Evolutionary conservation across 768 basidiomycete genomes (phyloP).

Genomic region (Macrolepiota fuliginosa): DNA sequence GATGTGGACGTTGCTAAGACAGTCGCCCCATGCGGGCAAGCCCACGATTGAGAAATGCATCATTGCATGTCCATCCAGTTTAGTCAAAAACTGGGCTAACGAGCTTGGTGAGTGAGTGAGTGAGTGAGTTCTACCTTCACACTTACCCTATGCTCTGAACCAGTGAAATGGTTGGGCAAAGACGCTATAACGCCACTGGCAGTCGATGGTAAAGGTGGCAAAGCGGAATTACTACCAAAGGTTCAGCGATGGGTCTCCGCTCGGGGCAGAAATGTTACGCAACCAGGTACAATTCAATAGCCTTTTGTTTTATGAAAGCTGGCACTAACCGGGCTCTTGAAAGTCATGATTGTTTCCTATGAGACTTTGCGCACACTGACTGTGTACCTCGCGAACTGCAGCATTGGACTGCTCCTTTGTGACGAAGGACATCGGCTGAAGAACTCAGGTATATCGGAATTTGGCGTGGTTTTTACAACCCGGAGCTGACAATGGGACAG

Average conservation of each 20-base stretch:
- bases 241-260: slow-evolving; percentile 91
- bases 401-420: slow-evolving; percentile 89
- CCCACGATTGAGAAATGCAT: slow-evolving; percentile 95
- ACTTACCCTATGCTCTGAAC: not conserved
- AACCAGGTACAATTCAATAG: slow-evolving; percentile 62
- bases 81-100: slow-evolving; percentile 99
- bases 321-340: not conserved
- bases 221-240: slow-evolving; percentile 72
- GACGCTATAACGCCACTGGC: slow-evolving; percentile 80
- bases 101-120: slow-evolving; percentile 73
- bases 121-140: not conserved
- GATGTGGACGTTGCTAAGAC: slow-evolving; percentile 93
- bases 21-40: slow-evolving; percentile 86
- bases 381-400: slow-evolving; percentile 71
- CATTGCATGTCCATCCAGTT: slow-evolving; percentile 93
- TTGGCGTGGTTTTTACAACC: not conserved
- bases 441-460: slow-evolving; percentile 74
- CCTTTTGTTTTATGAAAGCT: not conserved
- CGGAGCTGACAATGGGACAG: slow-evolving; percentile 33
- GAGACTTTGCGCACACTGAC: slow-evolving; percentile 87
- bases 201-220: slow-evolving; percentile 90
- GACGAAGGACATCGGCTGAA: slow-evolving; percentile 98
- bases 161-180: slow-evolving; percentile 95
- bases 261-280: slow-evolving; percentile 83
- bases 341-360: slow-evolving; percentile 99